phyloP scores from a whole-genome alignment of 345 rosid species.

The Draba incana region DNA sequence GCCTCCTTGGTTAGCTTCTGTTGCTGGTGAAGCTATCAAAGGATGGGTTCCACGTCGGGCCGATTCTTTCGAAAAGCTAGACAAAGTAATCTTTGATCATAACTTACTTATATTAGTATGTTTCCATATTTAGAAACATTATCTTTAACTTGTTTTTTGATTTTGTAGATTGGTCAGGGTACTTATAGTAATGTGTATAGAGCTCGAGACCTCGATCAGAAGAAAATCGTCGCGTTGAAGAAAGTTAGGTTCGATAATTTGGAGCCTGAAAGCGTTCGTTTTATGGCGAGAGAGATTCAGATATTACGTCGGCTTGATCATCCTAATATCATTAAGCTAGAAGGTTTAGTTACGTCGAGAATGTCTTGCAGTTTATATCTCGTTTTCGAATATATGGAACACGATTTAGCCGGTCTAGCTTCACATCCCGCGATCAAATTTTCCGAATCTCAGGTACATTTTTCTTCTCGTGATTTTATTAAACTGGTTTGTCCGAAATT shows the following conservation, averaged over 20 bases:
- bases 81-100: conserved; percentile 62
- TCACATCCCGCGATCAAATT: conserved; percentile 87
- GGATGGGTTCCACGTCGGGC: conserved; percentile 99
- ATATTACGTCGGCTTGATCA: conserved; percentile 94
- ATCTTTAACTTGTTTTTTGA: not conserved
- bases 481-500: not conserved
- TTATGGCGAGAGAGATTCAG: conserved; percentile 98
- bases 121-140: conserved; percentile 28
- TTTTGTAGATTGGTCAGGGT: conserved; percentile 96
- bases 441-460: conserved; percentile 83
- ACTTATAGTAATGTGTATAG: conserved; percentile 96
- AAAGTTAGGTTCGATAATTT: conserved; percentile 95
- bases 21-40: conserved; percentile 95
- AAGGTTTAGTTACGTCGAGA: conserved; percentile 98
- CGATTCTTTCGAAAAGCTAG: conserved; percentile 93
- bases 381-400: conserved; percentile 99
- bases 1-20: conserved; percentile 97
- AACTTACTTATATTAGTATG: conserved; percentile 22
- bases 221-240: conserved; percentile 93
- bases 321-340: conserved; percentile 89
- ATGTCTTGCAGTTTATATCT: conserved; percentile 99
- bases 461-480: not conserved
- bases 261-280: conserved; percentile 96
- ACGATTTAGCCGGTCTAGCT: conserved; percentile 95
- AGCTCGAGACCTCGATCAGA: conserved; percentile 93